Evolutionary conservation across 345 rosid species (phyloP), one percentile per base, ranked within the genome.

Genomic region (Populus deltoides): DNA sequence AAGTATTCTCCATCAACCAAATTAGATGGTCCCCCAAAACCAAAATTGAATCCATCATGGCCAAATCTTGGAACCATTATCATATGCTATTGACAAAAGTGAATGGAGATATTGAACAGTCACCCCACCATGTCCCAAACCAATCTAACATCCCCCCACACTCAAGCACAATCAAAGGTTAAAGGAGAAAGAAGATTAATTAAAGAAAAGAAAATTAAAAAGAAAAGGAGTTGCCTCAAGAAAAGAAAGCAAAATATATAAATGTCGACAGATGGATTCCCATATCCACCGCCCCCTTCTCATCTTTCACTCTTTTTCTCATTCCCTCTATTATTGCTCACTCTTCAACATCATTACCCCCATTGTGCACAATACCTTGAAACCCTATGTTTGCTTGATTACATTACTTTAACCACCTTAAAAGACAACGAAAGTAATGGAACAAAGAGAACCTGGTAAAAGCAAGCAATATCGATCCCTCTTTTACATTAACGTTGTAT

Each of bases 201-300:
- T 45, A 29, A 72, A 17, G 24, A 29, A 36, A 43, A 22, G 31
- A 67, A 51, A 53, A 18, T 20, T 57, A 10, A 4, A 55, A 36
- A 22, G 22, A 61, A 41, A 59, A 73, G 59, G 51, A 22, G 31
- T 69, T 53, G 75, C 55, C 80, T 67, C 68, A 59, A 53, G 36
- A 51, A 75, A 84, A 84, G 70, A 72, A 15, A 66, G 65, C 72
- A 79, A 84, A 49, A 55, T 73, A 41, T 33, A 41, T 11, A 41
- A 78, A 81, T 85, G 79, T 53, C 38, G 74, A 81, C 76, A 78
- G 47, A 77, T 77, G 82, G 75, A 80, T 85, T 78, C 74, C 75
- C 82, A 72, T 73, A 51, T 65, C 74, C 55, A 68, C 66, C 74
- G 20, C 35, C 57, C 65, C 31, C 36, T 24, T 33, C 31, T 75